Evolutionary conservation across 2,329 filamentous ascomycete genomes (phyloP).

Genomic region (Orbilia blumenaviensis): DNA sequence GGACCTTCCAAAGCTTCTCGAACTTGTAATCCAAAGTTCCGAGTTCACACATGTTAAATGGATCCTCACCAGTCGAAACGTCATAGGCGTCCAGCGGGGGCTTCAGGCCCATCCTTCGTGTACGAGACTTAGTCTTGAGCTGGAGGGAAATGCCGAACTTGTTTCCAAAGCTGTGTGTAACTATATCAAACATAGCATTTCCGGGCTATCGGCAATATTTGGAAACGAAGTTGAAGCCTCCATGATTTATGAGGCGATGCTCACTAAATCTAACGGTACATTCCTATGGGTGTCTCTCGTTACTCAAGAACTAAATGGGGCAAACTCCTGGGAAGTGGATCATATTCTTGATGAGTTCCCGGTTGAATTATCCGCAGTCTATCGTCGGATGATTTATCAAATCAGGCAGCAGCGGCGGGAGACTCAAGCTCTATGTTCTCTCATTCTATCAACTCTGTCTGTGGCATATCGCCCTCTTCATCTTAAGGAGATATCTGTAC

Average conservation of each 20-base stretch:
- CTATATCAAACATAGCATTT: conserved; percentile 61
- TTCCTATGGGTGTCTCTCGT: conserved; percentile 64
- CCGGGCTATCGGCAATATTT: conserved; percentile 55
- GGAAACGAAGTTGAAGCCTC: conserved; percentile 56
- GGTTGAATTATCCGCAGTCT: conserved; percentile 60
- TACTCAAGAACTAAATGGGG: conserved; percentile 59
- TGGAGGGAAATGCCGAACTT: conserved; percentile 59
- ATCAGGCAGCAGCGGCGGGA: conserved; percentile 55
- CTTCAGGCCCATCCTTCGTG: conserved; percentile 57
- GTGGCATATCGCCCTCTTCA: not conserved
- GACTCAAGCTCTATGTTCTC: not conserved
- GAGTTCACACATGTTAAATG: conserved; percentile 60
- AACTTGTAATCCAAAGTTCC: conserved; percentile 59
- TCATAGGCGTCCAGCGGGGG: conserved; percentile 59
- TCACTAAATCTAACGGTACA: conserved; percentile 60
- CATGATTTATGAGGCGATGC: conserved; percentile 51
- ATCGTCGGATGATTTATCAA: conserved; percentile 61
- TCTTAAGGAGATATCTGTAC: not conserved
- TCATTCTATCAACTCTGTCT: conserved; percentile 20
- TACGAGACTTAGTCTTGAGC: conserved; percentile 60
- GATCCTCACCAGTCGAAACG: conserved; percentile 64
- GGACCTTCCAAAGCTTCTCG: conserved; percentile 59
- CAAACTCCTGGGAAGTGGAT: conserved; percentile 43
- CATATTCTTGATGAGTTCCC: conserved; percentile 59
- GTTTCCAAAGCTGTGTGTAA: conserved; percentile 60